Percentiles rank a stretch among this genome's conserved stretches.
Conservation (phyloP, 257 asterid genomes). For the Leonotis leonurus region DNA sequence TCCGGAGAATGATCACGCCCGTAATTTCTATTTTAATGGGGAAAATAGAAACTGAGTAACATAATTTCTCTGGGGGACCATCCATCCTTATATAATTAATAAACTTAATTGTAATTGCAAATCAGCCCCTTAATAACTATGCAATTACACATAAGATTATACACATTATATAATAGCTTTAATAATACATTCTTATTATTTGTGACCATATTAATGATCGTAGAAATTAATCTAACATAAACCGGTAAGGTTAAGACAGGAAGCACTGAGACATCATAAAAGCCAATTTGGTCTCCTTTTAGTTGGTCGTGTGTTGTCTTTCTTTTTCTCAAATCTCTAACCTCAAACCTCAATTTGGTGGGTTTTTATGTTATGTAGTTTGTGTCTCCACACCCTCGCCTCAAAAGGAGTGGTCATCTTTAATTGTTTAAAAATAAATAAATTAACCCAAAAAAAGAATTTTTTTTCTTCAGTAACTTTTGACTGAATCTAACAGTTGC, state of each 20-base stretch:
- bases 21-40: too few relatives aligned
- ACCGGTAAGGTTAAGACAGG: slow-evolving; percentile 22
- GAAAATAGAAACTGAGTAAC: too few relatives aligned
- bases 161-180: too few relatives aligned
- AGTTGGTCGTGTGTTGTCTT: slow-evolving; percentile 30
- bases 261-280: slow-evolving; percentile 37
- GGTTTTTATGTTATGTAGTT: slow-evolving; percentile 43
- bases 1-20: too few relatives aligned
- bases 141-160: too few relatives aligned
- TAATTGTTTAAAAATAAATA: neutral
- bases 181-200: too few relatives aligned
- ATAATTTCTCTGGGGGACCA: too few relatives aligned
- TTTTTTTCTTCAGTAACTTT: slow-evolving; percentile 3
- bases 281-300: slow-evolving; percentile 46
- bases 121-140: too few relatives aligned
- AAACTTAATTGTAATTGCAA: too few relatives aligned
- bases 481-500: slow-evolving; percentile 37
- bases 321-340: slow-evolving; percentile 33
- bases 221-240: too few relatives aligned
- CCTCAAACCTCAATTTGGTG: slow-evolving; percentile 36
- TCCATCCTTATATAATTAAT: too few relatives aligned
- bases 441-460: neutral
- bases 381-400: slow-evolving; percentile 45
- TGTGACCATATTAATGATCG: too few relatives aligned
- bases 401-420: slow-evolving; percentile 36